Conservation (phyloP, 345 rosid species). For the Rhodomyrtus tomentosa region DNA sequence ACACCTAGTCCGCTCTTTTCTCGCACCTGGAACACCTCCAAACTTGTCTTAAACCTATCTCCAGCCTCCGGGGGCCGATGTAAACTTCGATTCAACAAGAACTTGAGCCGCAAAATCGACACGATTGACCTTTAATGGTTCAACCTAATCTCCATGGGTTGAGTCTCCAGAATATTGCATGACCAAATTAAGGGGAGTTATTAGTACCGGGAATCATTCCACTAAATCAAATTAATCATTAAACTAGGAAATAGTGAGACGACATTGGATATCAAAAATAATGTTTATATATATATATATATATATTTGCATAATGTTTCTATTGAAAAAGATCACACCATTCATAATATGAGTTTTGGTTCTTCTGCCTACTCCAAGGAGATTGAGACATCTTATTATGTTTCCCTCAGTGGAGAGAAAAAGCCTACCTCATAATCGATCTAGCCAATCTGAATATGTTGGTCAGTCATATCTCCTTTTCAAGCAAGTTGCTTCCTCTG, state of each 20-base stretch:
- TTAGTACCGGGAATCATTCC: too few relatives aligned
- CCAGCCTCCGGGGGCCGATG: neutral
- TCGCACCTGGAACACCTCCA: neutral
- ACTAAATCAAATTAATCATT: neutral
- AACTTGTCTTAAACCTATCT: neutral
- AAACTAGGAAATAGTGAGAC: neutral
- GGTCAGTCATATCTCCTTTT: neutral
- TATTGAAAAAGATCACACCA: neutral
- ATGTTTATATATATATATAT: too few relatives aligned
- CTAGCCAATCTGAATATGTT: neutral
- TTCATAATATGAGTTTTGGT: neutral
- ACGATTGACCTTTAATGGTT: neutral
- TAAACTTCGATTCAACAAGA: neutral
- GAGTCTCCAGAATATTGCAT: neutral
- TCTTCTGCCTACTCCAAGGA: neutral
- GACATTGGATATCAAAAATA: neutral
- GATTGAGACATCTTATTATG: neutral
- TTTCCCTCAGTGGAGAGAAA: neutral
- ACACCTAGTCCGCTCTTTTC: neutral
- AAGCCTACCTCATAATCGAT: neutral
- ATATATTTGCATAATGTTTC: neutral
- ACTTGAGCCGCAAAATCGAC: neutral
- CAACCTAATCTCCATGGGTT: neutral
- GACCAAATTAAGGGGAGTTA: neutral
- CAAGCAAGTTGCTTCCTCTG: neutral